A percentile compares a stretch with the other conserved stretches of the same genome.
phyloP scores from a whole-genome alignment of 176 grass and related monocot genomes.

The Bonia amplexicaulis region DNA sequence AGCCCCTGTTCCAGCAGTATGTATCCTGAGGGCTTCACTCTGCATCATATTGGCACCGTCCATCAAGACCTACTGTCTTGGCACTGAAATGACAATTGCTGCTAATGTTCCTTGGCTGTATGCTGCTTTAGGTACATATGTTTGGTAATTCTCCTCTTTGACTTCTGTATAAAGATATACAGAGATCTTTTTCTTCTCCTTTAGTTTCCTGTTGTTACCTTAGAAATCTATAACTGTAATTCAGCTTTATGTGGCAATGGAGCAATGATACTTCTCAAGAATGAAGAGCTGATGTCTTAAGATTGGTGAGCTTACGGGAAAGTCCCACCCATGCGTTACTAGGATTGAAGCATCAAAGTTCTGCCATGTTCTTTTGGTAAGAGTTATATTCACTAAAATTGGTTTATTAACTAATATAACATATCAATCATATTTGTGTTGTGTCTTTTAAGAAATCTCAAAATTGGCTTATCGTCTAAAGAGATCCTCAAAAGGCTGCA shows the following conservation, averaged over 20 bases:
- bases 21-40: no score
- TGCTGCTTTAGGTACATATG: slow-evolving; percentile 79
- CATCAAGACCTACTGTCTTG: slow-evolving; percentile 10
- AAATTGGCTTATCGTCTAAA: slow-evolving; percentile 18
- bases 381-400: neutral
- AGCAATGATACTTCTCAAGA: slow-evolving; percentile 49
- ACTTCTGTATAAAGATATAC: slow-evolving; percentile 9
- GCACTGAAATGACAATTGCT: slow-evolving; percentile 32
- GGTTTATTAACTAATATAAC: neutral
- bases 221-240: slow-evolving; percentile 24
- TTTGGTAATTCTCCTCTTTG: slow-evolving; percentile 56
- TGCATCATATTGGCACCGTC: no score
- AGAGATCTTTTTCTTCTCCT: neutral
- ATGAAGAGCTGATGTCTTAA: slow-evolving; percentile 45
- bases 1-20: no score
- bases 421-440: neutral
- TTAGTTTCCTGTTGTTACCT: slow-evolving; percentile 8
- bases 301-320: slow-evolving; percentile 40
- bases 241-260: slow-evolving; percentile 83
- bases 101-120: slow-evolving; percentile 51
- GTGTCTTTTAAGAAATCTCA: slow-evolving; percentile 1
- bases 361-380: slow-evolving; percentile 68
- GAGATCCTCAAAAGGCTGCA: slow-evolving; percentile 49
- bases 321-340: slow-evolving; percentile 27
- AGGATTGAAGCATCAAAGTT: slow-evolving; percentile 62